phyloP scores from a whole-genome alignment of 495 filamentous ascomycete species.

The Neurospora pannonica region DNA sequence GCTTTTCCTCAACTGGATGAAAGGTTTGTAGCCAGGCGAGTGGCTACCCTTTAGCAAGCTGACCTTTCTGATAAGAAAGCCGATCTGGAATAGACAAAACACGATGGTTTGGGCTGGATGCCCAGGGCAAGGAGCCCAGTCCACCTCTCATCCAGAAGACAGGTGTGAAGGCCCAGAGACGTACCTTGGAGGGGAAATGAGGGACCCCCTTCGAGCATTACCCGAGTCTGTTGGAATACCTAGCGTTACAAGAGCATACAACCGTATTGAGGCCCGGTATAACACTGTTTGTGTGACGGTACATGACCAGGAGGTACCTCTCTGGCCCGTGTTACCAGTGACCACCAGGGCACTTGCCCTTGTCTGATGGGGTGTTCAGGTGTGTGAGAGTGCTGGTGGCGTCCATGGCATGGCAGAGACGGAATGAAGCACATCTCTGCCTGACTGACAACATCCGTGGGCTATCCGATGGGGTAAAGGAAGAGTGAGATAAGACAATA shows the following conservation, averaged over 20 bases:
- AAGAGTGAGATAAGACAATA: background rate
- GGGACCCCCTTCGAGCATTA: background rate
- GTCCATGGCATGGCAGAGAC: background rate
- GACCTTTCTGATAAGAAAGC: background rate
- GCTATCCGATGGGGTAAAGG: background rate
- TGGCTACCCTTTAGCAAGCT: background rate
- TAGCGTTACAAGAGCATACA: background rate
- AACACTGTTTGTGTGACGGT: background rate
- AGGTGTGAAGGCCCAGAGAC: background rate
- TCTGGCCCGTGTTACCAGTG: background rate
- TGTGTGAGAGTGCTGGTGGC: background rate
- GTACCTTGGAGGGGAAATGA: background rate
- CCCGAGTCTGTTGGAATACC: background rate
- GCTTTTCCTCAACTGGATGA: background rate
- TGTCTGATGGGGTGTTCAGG: background rate
- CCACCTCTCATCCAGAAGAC: background rate
- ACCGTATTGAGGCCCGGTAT: background rate
- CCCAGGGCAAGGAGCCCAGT: background rate
- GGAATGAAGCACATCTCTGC: background rate
- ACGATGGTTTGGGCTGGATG: background rate
- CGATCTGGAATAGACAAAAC: background rate
- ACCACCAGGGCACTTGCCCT: background rate
- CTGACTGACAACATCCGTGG: background rate
- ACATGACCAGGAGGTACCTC: background rate
- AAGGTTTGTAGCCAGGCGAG: background rate